These are phyloP conservation scores for Hypoxylon fuscum DNA, from an alignment of 495 filamentous ascomycete species.

Conservation along the genomic window DNA sequence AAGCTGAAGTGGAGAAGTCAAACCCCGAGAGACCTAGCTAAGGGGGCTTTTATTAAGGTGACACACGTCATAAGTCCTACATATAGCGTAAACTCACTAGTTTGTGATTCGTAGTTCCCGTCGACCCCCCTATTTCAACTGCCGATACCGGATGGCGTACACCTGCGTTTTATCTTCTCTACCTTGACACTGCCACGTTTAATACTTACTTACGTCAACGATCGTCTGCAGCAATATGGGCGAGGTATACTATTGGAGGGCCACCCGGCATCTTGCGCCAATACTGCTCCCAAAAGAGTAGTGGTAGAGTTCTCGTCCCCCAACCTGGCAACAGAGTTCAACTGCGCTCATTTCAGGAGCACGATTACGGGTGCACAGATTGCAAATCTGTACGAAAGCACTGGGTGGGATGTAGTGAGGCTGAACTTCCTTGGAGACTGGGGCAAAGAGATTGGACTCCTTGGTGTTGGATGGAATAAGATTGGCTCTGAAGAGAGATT, in stretches of 20 bases:
- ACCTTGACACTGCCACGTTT: slow-evolving; percentile 50
- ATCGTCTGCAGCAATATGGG: slow-evolving; percentile 51
- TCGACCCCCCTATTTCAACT: slow-evolving; percentile 40
- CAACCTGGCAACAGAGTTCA: slow-evolving; percentile 81
- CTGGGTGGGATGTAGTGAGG: slow-evolving; percentile 75
- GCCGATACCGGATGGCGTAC: slow-evolving; percentile 42
- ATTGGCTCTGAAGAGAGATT: slow-evolving; percentile 67
- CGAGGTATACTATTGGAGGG: slow-evolving; percentile 36
- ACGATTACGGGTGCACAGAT: slow-evolving; percentile 81
- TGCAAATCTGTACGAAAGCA: slow-evolving; percentile 71
- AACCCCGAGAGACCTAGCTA: slow-evolving; percentile 35
- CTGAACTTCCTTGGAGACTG: slow-evolving; percentile 84
- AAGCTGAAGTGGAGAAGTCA: slow-evolving; percentile 41
- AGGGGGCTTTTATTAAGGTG: slow-evolving; percentile 41
- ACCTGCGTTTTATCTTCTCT: slow-evolving; percentile 51
- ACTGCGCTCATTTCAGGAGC: slow-evolving; percentile 75
- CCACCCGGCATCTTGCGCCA: slow-evolving; percentile 15
- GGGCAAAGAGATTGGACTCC: slow-evolving; percentile 78
- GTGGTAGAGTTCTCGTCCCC: slow-evolving; percentile 77
- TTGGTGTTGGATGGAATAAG: slow-evolving; percentile 71
- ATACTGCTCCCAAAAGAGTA: slow-evolving; percentile 50
- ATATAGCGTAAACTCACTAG: not conserved
- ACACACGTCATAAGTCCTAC: not conserved
- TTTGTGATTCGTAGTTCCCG: slow-evolving; percentile 42
- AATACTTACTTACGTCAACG: slow-evolving; percentile 55